A percentile compares a stretch with the other conserved stretches of the same genome.
phyloP scores from a whole-genome alignment of 1,284 basidiomycete genomes.

The Paramarasmius palmivorus region DNA sequence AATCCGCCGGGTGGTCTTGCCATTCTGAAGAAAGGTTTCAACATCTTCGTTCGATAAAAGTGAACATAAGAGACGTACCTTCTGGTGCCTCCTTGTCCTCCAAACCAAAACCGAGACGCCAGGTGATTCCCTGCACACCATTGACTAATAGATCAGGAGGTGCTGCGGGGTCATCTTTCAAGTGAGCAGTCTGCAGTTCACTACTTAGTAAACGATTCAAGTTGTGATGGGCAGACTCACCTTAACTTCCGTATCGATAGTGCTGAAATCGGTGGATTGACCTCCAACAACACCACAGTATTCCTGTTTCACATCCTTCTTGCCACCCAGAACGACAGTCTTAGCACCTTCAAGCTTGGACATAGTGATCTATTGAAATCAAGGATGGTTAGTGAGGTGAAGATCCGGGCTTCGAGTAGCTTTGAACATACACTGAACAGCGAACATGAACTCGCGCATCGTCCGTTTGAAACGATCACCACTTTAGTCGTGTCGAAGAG shows the following conservation, averaged over 20 bases:
- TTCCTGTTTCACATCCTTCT: conserved; percentile 47
- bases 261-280: conserved; percentile 54
- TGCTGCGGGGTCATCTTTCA: conserved; percentile 36
- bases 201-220: background rate
- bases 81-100: conserved; percentile 17
- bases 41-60: background rate
- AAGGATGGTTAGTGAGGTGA: conserved; percentile 3
- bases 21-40: conserved; percentile 21
- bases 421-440: conserved; percentile 49
- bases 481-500: conserved; percentile 55
- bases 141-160: conserved; percentile 18
- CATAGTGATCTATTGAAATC: conserved; percentile 50
- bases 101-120: conserved; percentile 20
- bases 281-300: conserved; percentile 61
- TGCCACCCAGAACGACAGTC: conserved; percentile 58
- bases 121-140: conserved; percentile 24
- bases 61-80: conserved; percentile 14
- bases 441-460: conserved; percentile 57
- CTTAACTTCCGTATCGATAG: conserved; percentile 61
- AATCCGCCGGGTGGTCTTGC: conserved; percentile 24
- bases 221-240: conserved; percentile 24
- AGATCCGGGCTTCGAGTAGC: background rate
- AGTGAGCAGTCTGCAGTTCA: conserved; percentile 39
- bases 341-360: conserved; percentile 55
- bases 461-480: conserved; percentile 56